These are phyloP conservation scores for Plasmodium gonderi DNA, from an alignment of 169 alveolate species.

Conservation along the genomic window DNA sequence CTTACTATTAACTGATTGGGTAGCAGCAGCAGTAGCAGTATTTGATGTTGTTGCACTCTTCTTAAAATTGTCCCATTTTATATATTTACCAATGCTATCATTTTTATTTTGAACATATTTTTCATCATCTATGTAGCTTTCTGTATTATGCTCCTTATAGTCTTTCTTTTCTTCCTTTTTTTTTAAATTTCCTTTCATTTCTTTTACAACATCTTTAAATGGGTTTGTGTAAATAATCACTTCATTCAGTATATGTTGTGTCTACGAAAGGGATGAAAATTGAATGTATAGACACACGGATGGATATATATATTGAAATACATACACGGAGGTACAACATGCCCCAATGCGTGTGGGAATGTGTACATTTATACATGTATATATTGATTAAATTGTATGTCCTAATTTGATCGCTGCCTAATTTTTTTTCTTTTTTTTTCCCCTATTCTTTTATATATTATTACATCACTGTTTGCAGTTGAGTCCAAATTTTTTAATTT, in stretches of 20 bases:
- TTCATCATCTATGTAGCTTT: slow-evolving; percentile 52
- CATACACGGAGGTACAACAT: too few species aligned
- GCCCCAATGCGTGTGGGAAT: too few species aligned
- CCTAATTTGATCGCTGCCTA: background rate
- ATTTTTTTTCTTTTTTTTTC: background rate
- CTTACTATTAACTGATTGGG: background rate
- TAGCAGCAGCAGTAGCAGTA: background rate
- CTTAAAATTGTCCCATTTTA: slow-evolving; percentile 52
- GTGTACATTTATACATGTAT: background rate
- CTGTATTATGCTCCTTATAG: slow-evolving; percentile 8
- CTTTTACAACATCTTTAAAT: slow-evolving; percentile 57
- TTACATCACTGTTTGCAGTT: slow-evolving; percentile 10
- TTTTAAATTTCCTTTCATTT: slow-evolving; percentile 52
- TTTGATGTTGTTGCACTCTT: background rate
- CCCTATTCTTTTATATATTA: slow-evolving; percentile 1
- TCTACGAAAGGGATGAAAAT: background rate
- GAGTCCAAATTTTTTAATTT: slow-evolving; percentile 59
- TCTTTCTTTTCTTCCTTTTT: slow-evolving; percentile 5
- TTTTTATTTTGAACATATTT: slow-evolving; percentile 48
- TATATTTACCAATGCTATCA: slow-evolving; percentile 58
- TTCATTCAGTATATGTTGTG: slow-evolving; percentile 27
- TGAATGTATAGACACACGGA: background rate
- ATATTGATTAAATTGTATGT: background rate
- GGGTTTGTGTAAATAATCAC: slow-evolving; percentile 66
- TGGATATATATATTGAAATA: background rate